Evolutionary conservation across 1,284 basidiomycete genomes (phyloP).

Genomic region (Puccinia hordei): DNA sequence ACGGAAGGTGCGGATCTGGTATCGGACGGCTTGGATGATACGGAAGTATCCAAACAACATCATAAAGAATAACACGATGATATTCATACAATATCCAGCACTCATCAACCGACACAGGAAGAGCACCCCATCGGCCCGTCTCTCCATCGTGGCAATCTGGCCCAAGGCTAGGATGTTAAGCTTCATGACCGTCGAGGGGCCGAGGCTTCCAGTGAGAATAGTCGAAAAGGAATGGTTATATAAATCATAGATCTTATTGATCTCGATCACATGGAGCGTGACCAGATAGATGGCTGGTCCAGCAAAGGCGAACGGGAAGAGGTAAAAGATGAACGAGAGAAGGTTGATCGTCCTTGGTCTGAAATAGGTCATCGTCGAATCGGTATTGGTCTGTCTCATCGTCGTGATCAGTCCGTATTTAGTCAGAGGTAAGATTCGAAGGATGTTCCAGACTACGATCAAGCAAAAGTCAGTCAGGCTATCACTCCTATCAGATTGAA

Average conservation of each 20-base stretch:
- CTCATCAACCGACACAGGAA: slow-evolving; percentile 8
- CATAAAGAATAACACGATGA: background rate
- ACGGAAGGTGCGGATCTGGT: background rate
- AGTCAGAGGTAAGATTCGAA: background rate
- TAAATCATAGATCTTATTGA: background rate
- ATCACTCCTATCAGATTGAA: too few species aligned
- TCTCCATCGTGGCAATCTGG: background rate
- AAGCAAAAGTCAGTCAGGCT: too few species aligned
- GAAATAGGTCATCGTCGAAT: slow-evolving; percentile 8
- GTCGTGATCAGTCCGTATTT: background rate
- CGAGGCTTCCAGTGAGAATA: background rate
- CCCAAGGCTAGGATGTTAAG: background rate
- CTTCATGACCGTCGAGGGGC: background rate
- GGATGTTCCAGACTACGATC: slow-evolving; percentile 20
- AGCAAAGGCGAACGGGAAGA: background rate
- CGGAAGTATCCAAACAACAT: slow-evolving; percentile 11
- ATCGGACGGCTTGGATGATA: slow-evolving; percentile 1
- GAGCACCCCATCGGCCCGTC: background rate
- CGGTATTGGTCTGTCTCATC: background rate
- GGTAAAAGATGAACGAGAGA: background rate
- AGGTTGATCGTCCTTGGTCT: slow-evolving; percentile 10
- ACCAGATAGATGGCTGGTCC: background rate
- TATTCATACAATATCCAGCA: background rate
- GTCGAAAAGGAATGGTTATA: background rate
- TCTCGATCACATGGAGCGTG: background rate